Base-by-base conservation (phyloP, 2,329 filamentous ascomycete genomes). In the Penicillium sp. region DNA sequence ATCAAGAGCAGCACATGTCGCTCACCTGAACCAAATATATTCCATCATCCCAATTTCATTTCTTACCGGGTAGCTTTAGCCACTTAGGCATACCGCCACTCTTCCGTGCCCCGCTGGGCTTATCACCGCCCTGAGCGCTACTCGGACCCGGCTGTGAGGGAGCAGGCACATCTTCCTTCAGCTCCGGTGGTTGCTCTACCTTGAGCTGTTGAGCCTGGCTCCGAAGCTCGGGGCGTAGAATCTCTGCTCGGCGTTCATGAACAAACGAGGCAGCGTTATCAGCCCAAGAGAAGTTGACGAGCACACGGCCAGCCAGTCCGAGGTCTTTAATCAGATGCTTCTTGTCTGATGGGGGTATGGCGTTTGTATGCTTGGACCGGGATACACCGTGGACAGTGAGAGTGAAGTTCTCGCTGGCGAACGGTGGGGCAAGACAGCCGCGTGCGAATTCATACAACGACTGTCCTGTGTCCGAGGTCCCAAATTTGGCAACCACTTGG, bases 241-340 rank as follows among this genome's bases (percentile, higher is more conserved):
- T 85, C 17, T 83, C 78, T 25, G 75, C 77, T 31, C 64, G 68
- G 48, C 81, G 81, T 58, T 68, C 68, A 38, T 87, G 80, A 5
- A 81, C 82, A 12, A 81, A 77, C 1, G 77, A 68, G n/a, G 83
- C 79, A 1, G 87, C 89, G 38, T 74, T 79, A 47, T 87, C 83
- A 21, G 86, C 84, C 90, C 91, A 96, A 1, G 86, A 76, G 60
- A 96, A 83, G 59, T 88, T 93, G 43, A 97, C 78, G 9, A 96
- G 78, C 33, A 93, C 87, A 35, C 86, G 83, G 7, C 87, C 86
- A 3, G 81, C 82, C 61, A 97, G 83, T 15, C 87, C 85, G 64
- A 96, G 82, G 56, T 88, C 86, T 51, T 82, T 81, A 57, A 97
- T 89, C n/a, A 97, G 78, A 44, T 63, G 61, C n/a, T 62, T 64